These are phyloP conservation scores for Scedosporium aurantiacum DNA, from an alignment of 2,329 filamentous ascomycete genomes.

Conservation along the genomic window DNA sequence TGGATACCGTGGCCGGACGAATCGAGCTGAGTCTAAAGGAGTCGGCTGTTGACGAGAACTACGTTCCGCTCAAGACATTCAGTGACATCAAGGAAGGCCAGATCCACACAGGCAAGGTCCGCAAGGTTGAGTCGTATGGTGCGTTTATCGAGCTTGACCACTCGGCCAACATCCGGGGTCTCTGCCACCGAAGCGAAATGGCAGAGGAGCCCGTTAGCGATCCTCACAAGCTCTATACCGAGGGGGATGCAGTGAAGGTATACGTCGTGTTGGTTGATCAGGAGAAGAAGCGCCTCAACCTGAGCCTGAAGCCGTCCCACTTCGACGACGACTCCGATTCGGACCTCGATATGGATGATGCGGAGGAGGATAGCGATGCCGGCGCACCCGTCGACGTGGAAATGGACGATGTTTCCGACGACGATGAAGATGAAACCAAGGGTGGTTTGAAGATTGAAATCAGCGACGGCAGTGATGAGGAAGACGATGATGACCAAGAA, in stretches of 20 bases:
- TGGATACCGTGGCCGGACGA: constrained; percentile 58
- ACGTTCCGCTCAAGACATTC: constrained; percentile 60
- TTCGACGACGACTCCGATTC: constrained; percentile 52
- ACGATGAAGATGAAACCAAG: constrained; percentile 24
- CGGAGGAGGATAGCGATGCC: constrained; percentile 33
- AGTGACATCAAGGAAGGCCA: constrained; percentile 71
- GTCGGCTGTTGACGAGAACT: constrained; percentile 71
- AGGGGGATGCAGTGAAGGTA: constrained; percentile 89
- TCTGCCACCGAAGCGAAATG: constrained; percentile 89
- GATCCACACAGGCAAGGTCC: constrained; percentile 76
- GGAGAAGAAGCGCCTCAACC: constrained; percentile 68
- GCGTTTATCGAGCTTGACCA: constrained; percentile 87
- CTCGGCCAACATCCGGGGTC: constrained; percentile 78
- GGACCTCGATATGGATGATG: constrained; percentile 32
- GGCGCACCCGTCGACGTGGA: constrained; percentile 34
- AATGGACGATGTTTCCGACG: constrained; percentile 20
- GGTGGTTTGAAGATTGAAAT: neutral
- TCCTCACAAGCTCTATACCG: constrained; percentile 78
- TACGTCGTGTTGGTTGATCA: constrained; percentile 69
- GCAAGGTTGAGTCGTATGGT: constrained; percentile 90
- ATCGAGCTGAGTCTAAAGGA: constrained; percentile 80
- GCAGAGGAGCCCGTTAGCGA: constrained; percentile 73
- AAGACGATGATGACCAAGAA: constrained; percentile 26
- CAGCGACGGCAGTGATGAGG: constrained; percentile 25
- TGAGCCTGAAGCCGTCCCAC: constrained; percentile 87